Evolutionary conservation across 371 early-diverging fungal genomes (phyloP), one percentile per base, ranked within the genome.

Genomic region (Basidiobolus meristosporus): DNA sequence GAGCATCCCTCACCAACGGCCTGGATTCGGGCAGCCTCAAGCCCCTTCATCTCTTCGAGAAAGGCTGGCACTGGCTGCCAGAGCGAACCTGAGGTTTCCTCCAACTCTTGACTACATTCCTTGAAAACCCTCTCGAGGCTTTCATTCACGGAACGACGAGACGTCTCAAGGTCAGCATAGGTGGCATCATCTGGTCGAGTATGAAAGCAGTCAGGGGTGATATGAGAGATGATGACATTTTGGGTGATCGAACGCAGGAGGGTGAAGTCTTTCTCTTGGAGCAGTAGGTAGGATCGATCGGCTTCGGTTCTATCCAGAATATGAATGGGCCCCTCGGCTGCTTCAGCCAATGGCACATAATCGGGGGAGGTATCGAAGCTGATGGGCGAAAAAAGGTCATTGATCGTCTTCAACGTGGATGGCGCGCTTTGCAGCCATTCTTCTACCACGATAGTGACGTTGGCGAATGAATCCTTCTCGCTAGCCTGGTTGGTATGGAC

Each of bases 131-230:
- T 47, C 32, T 48, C 51, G 15, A 63, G 52, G n/a, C 66, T 58
- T 31, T 70, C 72, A 46, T 78, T 81, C 35, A 75, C 68, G 5
- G 78, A 70, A 15, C 65, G 52, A 12, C 71, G 65, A 39, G 77
- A 77, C 9, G 65, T 51, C 31, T 83, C 82, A 14, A 83, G 65
- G 48, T 83, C 82, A 0, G 67, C 57, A 10, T 80, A 81, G 36
- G 66, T 61, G 39, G 66, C 73, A 34, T 68, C 64, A 6, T 76
- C 68, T 39, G 26, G 26, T 26, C 65, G 68, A 1, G 60, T 67
- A 47, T 84, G 84, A 37, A 69, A 57, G 51, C 84, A 84, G 15
- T 71, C 70, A 14, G 82, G 77, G 39, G 71, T 70, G 37, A 75
- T 65, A 47, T 81, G 80, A 23, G 75, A 74, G 14, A 71, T 60